Conservation (phyloP, 352 stramenopile genomes). For the Globisporangium orthogonon region DNA sequence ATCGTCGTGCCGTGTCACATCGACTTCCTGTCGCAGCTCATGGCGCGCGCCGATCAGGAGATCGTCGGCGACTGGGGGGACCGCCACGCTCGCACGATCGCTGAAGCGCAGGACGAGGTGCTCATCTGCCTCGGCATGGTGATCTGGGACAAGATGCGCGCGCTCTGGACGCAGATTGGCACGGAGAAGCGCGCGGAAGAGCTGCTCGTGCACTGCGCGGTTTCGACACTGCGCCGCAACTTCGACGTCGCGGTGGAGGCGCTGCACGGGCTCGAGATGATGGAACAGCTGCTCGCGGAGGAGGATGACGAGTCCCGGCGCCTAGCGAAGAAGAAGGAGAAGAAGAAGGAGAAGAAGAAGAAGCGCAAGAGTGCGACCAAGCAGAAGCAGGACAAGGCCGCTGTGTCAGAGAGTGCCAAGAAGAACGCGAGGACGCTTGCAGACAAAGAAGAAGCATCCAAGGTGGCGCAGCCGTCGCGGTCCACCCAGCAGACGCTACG, state of each 20-base stretch:
- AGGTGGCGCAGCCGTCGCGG: too few relatives aligned
- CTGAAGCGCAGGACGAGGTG: conserved; percentile 82
- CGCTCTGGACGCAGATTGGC: conserved; percentile 71
- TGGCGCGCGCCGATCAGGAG: conserved; percentile 79
- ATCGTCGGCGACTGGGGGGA: conserved; percentile 80
- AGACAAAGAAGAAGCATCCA: conserved; percentile 11
- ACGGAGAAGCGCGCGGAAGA: conserved; percentile 75
- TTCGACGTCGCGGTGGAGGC: conserved; percentile 83
- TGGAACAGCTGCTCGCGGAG: conserved; percentile 79
- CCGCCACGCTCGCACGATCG: conserved; percentile 76
- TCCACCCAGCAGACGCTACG: too few relatives aligned
- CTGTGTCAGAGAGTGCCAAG: conserved; percentile 4
- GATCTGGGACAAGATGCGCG: conserved; percentile 86
- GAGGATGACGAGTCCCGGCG: conserved; percentile 77
- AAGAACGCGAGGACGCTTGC: not conserved
- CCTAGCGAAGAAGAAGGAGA: conserved; percentile 82
- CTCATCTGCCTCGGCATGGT: conserved; percentile 84
- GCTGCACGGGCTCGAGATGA: conserved; percentile 83
- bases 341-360: conserved; percentile 88
- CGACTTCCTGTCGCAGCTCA: conserved; percentile 81
- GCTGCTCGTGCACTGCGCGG: conserved; percentile 70
- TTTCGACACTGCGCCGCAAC: conserved; percentile 69
- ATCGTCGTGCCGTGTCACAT: conserved; percentile 83
- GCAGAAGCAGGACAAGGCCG: conserved; percentile 38
- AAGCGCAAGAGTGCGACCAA: conserved; percentile 79